Base-by-base conservation (phyloP, 1,139 yeast genomes). In the Lodderomyces pseudojiufengensis region DNA sequence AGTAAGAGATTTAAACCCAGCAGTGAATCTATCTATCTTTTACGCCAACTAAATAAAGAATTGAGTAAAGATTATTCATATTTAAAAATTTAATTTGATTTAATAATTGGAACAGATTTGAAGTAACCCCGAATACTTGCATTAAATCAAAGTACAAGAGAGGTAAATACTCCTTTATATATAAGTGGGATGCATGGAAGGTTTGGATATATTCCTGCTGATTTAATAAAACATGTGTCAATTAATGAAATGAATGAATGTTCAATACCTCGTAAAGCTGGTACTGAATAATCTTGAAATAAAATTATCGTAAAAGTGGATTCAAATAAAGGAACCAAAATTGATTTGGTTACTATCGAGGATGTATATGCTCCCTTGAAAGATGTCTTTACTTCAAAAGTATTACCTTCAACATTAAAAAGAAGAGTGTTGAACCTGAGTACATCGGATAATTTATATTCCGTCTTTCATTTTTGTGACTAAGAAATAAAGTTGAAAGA, bases 201-300 rank as follows among this genome's bases (percentile, higher is more conserved):
- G 55, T 87, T 76, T 55, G 97, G 96, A 1, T 85, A 78, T 52
- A 73, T 86, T 2, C 79, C 88, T 51, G 80, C 80, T 3, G 98
- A 94, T 57, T 67, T 92, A 42, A 75, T 87, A 12, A 58, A 69
- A 37, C 90, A 86, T 57, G 64, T 67, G 28, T 75, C 78, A 23
- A 61, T 59, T 4, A 47, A 58, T 2, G 66, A 58, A 36, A 54
- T 52, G 43, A 68, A 65, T 31, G 65, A 70, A 46, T 79, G 85
- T 33, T 75, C 77, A 48, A 60, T 72, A 61, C 45, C 73, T 52
- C 51, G 73, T 63, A 47, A 64, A 63, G 39, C 61, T 47, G 36
- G 57, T 18, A 72, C 84, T 11, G 61, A 64, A 38, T 61, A 84
- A 22, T 73, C 76, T 37, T 47, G 62, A 9, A 66, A 70, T 11